Base-by-base conservation (phyloP, 495 filamentous ascomycete species). In the Copromyces sp. region DNA sequence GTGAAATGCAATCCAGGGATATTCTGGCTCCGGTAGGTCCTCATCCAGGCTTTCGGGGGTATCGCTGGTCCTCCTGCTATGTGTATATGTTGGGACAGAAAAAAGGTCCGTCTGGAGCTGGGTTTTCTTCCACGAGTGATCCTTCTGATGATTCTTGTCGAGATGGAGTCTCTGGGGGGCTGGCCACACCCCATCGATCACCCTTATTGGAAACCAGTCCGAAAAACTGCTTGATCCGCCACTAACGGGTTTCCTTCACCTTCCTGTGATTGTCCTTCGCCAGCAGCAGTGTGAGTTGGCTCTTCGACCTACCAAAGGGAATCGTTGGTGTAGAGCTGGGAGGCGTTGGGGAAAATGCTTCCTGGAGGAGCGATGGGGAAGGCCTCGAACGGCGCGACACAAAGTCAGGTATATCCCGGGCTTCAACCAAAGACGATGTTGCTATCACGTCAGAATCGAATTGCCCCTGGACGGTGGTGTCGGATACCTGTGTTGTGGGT, bases 241-340 rank as follows among this genome's bases (percentile, higher is more conserved):
- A 65, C 53, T 65, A 65, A 35, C 53, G 53, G 53, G 53, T 29
- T 16, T 68, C 69, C 41, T 73, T 40, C 2, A 35, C 69, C 39
- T 75, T 76, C 12, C 71, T 65, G 9, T 74, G 42, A 70, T 74
- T 79, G 14, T 84, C 80, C 9, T 80, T 80, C 40, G 85, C 82
- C 70, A 88, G 77, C 7, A 88, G 75, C 3, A 88, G 72, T 24
- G 81, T 81, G 40, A 88, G 80, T 73, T 88, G 83, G 70, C 86
- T 87, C 78, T 82, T 86, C 12, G 85, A 83, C 71, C 84, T 78
- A 12, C 80, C 82, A 38, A 86, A 82, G 17, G 81, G 81, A 17
- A 82, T 77, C 0, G 75, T 69, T n/a, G 80, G 77, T 20, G 79
- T 71, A 11, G 78, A 69, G 42, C 76, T 83, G 4, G 79, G 82